phyloP scores from a whole-genome alignment of 2,329 filamentous ascomycete species.

The Cordyceps cicadae region DNA sequence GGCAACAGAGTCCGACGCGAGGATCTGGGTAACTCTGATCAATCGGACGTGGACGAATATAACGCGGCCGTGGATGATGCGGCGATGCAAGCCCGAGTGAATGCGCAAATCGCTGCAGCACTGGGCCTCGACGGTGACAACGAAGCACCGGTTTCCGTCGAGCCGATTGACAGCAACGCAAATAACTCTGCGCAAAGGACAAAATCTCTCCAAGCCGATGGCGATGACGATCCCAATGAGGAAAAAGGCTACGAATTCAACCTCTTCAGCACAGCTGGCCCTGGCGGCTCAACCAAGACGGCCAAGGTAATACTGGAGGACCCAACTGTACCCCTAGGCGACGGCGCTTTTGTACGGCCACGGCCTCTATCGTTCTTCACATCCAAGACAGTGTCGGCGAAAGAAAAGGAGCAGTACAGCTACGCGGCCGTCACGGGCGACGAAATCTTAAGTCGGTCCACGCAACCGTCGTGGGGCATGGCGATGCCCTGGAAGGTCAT shows the following conservation, averaged over 20 bases:
- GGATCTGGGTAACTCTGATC: constrained; percentile 38
- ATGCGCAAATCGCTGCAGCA: constrained; percentile 39
- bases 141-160: neutral
- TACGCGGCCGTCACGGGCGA: constrained; percentile 43
- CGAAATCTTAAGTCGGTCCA: constrained; percentile 39
- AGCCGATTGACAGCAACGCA: constrained; percentile 3
- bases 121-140: constrained; percentile 29
- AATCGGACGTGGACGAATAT: constrained; percentile 19
- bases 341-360: constrained; percentile 28
- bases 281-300: constrained; percentile 16
- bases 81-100: constrained; percentile 35
- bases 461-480: constrained; percentile 44
- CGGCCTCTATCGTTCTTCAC: constrained; percentile 44
- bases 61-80: constrained; percentile 31
- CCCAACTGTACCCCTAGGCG: constrained; percentile 29
- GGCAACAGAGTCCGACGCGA: constrained; percentile 43
- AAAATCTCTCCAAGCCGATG: constrained; percentile 14
- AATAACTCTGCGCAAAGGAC: neutral
- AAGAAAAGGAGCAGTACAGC: constrained; percentile 32
- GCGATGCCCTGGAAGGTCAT: constrained; percentile 54
- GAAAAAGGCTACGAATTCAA: constrained; percentile 37
- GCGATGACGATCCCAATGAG: constrained; percentile 20
- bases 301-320: constrained; percentile 44
- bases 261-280: constrained; percentile 43
- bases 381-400: constrained; percentile 28